Evolutionary conservation across 129 eudicot genomes (phyloP).

Genomic region (Mikania micrantha): DNA sequence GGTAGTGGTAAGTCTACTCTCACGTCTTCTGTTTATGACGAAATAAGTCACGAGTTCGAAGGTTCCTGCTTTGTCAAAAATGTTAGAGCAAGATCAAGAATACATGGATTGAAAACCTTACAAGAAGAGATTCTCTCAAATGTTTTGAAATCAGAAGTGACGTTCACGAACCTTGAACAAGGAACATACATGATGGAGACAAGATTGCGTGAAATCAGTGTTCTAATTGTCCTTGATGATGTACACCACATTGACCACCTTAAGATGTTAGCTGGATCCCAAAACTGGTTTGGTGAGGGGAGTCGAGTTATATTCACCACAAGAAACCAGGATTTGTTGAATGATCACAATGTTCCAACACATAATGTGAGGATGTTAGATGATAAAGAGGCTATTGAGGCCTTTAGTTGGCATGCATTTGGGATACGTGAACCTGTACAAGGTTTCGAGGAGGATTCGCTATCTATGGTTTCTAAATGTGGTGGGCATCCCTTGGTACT

Average conservation of each 20-base stretch:
- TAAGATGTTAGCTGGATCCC: not conserved
- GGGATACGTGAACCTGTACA: not conserved
- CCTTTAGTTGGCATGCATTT: not conserved
- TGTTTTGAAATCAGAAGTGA: not conserved
- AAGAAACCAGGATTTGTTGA: not conserved
- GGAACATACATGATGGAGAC: not conserved
- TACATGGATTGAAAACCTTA: not conserved
- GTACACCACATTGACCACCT: not conserved
- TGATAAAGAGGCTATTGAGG: not conserved
- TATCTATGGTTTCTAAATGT: not conserved
- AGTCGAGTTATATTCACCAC: not conserved
- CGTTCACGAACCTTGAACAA: not conserved
- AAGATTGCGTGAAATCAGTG: not conserved
- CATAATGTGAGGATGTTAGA: not conserved
- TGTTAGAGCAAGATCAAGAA: not conserved
- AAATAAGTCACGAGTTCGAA: not conserved
- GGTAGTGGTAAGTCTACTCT: constrained; percentile 10
- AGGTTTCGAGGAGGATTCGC: not conserved
- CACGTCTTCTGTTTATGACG: not conserved
- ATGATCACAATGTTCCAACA: not conserved
- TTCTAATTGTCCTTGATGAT: not conserved
- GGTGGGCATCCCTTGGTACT: not conserved
- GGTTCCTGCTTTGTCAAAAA: constrained; percentile 3
- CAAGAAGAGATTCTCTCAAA: not conserved
- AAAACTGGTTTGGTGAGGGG: not conserved